A percentile compares a stretch with the other conserved stretches of the same genome.
phyloP scores from a whole-genome alignment of 148 eudicot species.

The Pouteria glomerata region DNA sequence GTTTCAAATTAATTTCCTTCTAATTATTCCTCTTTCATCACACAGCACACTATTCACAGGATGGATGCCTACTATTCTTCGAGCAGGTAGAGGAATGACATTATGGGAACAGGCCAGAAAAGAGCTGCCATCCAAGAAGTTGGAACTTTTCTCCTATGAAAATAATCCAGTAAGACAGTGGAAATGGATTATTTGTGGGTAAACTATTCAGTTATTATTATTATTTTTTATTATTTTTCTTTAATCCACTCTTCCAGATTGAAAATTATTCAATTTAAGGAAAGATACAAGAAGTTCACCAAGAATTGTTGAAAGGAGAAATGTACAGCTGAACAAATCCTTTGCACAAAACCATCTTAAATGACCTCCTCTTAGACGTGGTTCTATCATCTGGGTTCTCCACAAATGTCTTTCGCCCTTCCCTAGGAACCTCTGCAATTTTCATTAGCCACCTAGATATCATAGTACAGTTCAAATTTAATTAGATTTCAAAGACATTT shows the following conservation, averaged over 20 bases:
- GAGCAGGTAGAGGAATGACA: constrained; percentile 63
- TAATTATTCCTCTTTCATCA: constrained; percentile 9
- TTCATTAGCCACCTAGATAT: neutral
- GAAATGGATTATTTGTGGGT: neutral
- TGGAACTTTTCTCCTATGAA: constrained; percentile 54
- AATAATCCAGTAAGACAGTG: constrained; percentile 43
- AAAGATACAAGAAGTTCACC: neutral
- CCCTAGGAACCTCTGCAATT: neutral
- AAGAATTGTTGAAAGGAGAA: neutral
- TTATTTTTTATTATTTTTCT: neutral
- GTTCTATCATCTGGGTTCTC: neutral
- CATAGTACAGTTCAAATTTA: too few relatives aligned
- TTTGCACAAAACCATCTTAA: neutral
- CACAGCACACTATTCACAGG: constrained; percentile 51
- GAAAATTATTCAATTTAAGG: neutral
- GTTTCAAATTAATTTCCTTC: neutral
- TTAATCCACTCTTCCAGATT: neutral
- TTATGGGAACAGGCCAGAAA: constrained; percentile 42
- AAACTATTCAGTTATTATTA: neutral
- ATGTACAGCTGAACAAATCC: neutral
- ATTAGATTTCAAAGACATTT: too few relatives aligned
- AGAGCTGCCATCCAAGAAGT: constrained; percentile 34
- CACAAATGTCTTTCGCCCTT: neutral
- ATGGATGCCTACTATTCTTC: constrained; percentile 58
- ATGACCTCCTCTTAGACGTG: too few relatives aligned